Percentiles rank a stretch among this genome's conserved stretches.
These are phyloP conservation scores for Tephrocybe sp. DNA, from an alignment of 768 basidiomycete species.

Conservation along the genomic window DNA sequence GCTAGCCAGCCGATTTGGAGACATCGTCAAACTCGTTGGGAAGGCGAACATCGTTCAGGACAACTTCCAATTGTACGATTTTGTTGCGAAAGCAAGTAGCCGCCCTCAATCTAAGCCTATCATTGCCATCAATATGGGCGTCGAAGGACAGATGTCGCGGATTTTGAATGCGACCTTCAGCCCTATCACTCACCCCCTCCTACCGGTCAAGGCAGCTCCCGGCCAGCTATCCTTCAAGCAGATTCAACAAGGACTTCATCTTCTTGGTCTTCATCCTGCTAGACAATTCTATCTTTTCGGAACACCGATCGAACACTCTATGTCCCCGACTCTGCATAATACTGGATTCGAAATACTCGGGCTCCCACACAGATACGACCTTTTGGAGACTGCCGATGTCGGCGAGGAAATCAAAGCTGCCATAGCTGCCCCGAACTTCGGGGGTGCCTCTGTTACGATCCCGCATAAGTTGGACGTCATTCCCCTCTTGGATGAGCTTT, in stretches of 20 bases:
- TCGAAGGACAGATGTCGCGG: slow-evolving; percentile 85
- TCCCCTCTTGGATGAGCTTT: slow-evolving; percentile 73
- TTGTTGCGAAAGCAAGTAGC: slow-evolving; percentile 48
- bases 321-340: slow-evolving; percentile 94
- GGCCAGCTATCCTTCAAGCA: slow-evolving; percentile 89
- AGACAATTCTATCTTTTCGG: slow-evolving; percentile 87
- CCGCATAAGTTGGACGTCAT: slow-evolving; percentile 93
- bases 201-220: slow-evolving; percentile 87
- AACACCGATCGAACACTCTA: slow-evolving; percentile 81
- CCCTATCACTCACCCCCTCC: slow-evolving; percentile 84
- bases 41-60: slow-evolving; percentile 74
- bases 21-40: slow-evolving; percentile 91
- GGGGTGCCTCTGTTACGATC: slow-evolving; percentile 96
- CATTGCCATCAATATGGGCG: slow-evolving; percentile 93
- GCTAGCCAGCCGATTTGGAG: slow-evolving; percentile 64
- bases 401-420: slow-evolving; percentile 62
- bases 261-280: slow-evolving; percentile 76
- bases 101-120: slow-evolving; percentile 67
- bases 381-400: slow-evolving; percentile 72
- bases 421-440: slow-evolving; percentile 70
- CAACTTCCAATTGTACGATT: slow-evolving; percentile 76
- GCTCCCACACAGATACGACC: slow-evolving; percentile 76
- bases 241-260: slow-evolving; percentile 77
- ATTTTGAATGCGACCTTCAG: slow-evolving; percentile 84
- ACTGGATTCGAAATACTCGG: slow-evolving; percentile 79